Percentiles rank a stretch among this genome's conserved stretches.
These are phyloP conservation scores for Pseudonitzschia multistriata DNA, from an alignment of 108 stramenopile genomes.

Conservation along the genomic window DNA sequence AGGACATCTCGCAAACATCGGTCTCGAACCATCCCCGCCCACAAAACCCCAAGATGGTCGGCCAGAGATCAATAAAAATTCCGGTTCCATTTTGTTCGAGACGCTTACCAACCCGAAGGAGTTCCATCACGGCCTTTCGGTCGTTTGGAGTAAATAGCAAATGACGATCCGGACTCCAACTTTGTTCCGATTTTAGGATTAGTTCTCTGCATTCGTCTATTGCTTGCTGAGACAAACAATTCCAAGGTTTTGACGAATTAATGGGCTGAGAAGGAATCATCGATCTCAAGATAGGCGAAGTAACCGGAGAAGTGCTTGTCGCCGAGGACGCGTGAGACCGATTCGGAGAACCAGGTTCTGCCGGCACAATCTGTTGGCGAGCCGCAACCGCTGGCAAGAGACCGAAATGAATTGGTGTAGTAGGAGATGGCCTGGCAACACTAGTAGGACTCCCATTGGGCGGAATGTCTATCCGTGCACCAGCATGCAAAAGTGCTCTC, in stretches of 20 bases:
- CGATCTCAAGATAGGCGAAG: conserved; percentile 72
- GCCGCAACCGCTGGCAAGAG: conserved; percentile 20
- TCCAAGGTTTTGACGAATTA: conserved; percentile 84
- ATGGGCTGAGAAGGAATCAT: conserved; percentile 83
- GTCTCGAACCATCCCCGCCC: conserved; percentile 86
- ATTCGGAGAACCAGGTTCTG: conserved; percentile 22
- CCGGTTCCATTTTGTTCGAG: conserved; percentile 72
- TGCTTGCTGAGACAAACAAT: conserved; percentile 77
- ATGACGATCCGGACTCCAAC: conserved; percentile 78
- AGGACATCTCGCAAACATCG: neutral
- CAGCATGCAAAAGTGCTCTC: conserved; percentile 70
- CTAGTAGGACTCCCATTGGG: conserved; percentile 7
- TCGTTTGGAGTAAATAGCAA: conserved; percentile 76
- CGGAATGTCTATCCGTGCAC: conserved; percentile 69
- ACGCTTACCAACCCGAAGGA: conserved; percentile 77
- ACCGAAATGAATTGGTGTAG: conserved; percentile 14
- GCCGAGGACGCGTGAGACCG: conserved; percentile 21
- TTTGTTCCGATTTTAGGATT: conserved; percentile 71
- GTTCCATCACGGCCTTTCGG: conserved; percentile 65
- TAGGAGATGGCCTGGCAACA: conserved; percentile 3
- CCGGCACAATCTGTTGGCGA: conserved; percentile 20
- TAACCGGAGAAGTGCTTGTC: conserved; percentile 51
- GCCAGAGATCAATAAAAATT: conserved; percentile 80
- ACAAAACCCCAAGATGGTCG: conserved; percentile 71
- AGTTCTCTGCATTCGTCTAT: conserved; percentile 76